Evolutionary conservation across 176 grass and related monocot species (phyloP).

Genomic region (Musa acuminata): DNA sequence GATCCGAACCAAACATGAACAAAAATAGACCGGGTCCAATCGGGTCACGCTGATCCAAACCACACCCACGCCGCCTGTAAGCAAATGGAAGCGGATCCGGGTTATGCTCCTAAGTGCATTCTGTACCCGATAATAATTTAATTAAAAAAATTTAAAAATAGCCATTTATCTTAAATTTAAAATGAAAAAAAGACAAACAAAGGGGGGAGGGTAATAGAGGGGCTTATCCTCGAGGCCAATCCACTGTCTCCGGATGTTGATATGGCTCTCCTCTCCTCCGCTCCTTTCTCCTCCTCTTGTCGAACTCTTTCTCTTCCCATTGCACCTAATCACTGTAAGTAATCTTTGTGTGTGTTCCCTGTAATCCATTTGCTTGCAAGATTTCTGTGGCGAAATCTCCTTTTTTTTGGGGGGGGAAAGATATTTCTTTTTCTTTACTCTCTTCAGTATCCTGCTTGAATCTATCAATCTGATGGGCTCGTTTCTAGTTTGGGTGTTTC

Average conservation of each 20-base stretch:
- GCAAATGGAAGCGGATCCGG: neutral
- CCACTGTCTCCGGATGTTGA: neutral
- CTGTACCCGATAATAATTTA: neutral
- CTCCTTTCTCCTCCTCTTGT: conserved; percentile 11
- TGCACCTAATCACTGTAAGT: conserved; percentile 15
- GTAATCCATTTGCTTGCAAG: conserved; percentile 3
- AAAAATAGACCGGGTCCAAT: no score
- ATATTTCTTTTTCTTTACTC: no score
- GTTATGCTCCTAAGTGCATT: neutral
- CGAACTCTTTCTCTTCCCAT: conserved; percentile 5
- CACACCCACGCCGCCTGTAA: no score
- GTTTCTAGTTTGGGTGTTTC: conserved; percentile 27
- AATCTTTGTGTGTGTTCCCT: neutral
- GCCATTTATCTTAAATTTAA: neutral
- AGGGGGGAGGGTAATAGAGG: neutral
- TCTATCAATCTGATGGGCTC: neutral
- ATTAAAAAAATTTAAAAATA: no score
- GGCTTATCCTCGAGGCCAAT: neutral
- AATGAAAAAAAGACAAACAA: neutral
- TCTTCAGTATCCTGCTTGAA: no score
- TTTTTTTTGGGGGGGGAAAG: neutral
- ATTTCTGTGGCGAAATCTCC: neutral
- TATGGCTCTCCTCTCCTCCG: conserved; percentile 67
- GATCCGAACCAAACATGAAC: no score
- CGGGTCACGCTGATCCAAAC: no score